Percentiles rank a stretch among this genome's conserved stretches.
phyloP scores from a whole-genome alignment of 73 alveolate species.

The Uronychia setigera region DNA sequence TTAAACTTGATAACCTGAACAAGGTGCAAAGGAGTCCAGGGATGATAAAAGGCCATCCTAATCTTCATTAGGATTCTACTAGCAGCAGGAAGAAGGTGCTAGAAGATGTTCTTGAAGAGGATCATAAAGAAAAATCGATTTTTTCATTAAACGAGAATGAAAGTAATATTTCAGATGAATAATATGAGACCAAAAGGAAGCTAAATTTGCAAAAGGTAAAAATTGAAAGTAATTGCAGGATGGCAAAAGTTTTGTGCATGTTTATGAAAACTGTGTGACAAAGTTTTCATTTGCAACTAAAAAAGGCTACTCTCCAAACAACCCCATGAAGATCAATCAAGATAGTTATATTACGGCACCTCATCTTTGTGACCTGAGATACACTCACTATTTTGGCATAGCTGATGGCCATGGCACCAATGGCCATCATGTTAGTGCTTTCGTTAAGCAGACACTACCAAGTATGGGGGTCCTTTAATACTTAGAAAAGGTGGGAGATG shows the following conservation, averaged over 20 bases:
- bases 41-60: background rate
- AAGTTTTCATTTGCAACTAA: slow-evolving; percentile 55
- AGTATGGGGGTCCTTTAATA: background rate
- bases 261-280: slow-evolving; percentile 4
- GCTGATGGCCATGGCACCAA: slow-evolving; percentile 85
- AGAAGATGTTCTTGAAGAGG: background rate
- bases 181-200: background rate
- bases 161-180: background rate
- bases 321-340: slow-evolving; percentile 35
- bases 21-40: no score
- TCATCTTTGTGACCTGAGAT: slow-evolving; percentile 25
- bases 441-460: slow-evolving; percentile 64
- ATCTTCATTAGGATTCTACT: background rate
- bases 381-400: slow-evolving; percentile 63
- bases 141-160: background rate
- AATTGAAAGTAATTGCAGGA: no score
- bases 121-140: background rate
- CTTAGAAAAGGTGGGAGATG: background rate
- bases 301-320: slow-evolving; percentile 27
- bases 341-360: slow-evolving; percentile 49
- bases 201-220: background rate
- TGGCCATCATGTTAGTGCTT: slow-evolving; percentile 76
- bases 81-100: background rate
- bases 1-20: background rate
- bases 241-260: background rate